Percentiles rank a stretch among this genome's conserved stretches.
phyloP scores from a whole-genome alignment of 1,284 basidiomycete genomes.

The Porphyrellus sp. region DNA sequence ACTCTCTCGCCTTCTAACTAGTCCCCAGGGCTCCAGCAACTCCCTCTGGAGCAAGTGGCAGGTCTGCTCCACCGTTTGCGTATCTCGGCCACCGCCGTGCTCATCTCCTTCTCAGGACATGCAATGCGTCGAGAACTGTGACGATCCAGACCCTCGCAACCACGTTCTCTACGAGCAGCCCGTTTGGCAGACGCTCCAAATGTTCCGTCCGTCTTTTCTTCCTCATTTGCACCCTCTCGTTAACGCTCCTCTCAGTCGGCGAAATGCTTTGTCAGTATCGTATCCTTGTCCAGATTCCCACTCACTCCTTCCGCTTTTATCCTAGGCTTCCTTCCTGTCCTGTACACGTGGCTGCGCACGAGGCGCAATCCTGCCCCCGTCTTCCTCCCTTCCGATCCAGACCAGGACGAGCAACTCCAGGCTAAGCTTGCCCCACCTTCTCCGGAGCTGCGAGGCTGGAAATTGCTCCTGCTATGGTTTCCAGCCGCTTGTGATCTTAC shows the following conservation, averaged over 20 bases:
- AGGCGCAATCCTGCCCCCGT: conserved; percentile 48
- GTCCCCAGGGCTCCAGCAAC: conserved; percentile 66
- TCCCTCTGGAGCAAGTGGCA: conserved; percentile 81
- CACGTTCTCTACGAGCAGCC: conserved; percentile 86
- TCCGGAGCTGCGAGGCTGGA: conserved; percentile 61
- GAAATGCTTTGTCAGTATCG: conserved; percentile 82
- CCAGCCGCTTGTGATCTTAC: conserved; percentile 88
- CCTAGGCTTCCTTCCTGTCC: conserved; percentile 78
- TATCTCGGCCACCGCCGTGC: background rate
- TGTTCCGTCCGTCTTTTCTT: conserved; percentile 69
- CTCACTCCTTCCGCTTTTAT: conserved; percentile 23
- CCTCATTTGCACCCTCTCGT: conserved; percentile 21
- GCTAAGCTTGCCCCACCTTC: conserved; percentile 39
- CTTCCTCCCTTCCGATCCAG: conserved; percentile 54
- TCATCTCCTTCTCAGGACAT: conserved; percentile 60
- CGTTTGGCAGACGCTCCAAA: conserved; percentile 91
- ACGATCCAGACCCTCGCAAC: conserved; percentile 49
- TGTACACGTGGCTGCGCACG: conserved; percentile 62
- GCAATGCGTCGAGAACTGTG: conserved; percentile 93
- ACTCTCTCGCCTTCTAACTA: conserved; percentile 3
- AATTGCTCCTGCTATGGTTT: conserved; percentile 76
- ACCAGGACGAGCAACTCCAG: conserved; percentile 39
- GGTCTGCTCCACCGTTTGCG: conserved; percentile 38
- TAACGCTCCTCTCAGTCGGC: conserved; percentile 59
- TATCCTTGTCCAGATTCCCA: conserved; percentile 27